Evolutionary conservation across 352 stramenopile species (phyloP).

Genomic region (Phytopythium oedochilum): DNA sequence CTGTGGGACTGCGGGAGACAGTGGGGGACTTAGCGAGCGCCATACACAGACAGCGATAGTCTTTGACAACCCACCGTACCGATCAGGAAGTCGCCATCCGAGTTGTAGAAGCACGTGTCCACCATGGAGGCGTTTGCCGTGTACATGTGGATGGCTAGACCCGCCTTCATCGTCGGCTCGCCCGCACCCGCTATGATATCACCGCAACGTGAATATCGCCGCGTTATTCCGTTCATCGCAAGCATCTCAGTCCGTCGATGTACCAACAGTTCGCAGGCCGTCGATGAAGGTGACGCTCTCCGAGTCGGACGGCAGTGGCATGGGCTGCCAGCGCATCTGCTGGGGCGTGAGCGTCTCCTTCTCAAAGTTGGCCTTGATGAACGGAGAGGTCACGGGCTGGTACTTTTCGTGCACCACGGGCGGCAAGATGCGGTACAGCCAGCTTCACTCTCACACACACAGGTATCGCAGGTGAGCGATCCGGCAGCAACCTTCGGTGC

Average conservation of each 20-base stretch:
- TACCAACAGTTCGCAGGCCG: slow-evolving; percentile 80
- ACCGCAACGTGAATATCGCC: not conserved
- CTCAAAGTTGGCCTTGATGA: slow-evolving; percentile 66
- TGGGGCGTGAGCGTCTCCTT: slow-evolving; percentile 78
- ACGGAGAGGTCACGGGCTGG: slow-evolving; percentile 33
- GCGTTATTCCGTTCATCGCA: not conserved
- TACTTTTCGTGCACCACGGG: slow-evolving; percentile 79
- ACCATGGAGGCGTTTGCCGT: slow-evolving; percentile 87
- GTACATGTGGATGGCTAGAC: slow-evolving; percentile 95
- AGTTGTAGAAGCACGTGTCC: slow-evolving; percentile 92
- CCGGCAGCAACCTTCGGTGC: not conserved
- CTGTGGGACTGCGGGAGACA: slow-evolving; percentile 79
- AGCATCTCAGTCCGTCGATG: not conserved
- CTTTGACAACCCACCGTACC: slow-evolving; percentile 22
- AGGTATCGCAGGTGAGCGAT: not conserved
- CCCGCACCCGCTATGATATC: slow-evolving; percentile 57
- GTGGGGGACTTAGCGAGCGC: not conserved
- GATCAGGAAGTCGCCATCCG: slow-evolving; percentile 96
- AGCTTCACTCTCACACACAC: slow-evolving; percentile 31
- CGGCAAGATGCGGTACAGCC: slow-evolving; percentile 93
- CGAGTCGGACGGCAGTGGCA: slow-evolving; percentile 52
- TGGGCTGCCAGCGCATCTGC: slow-evolving; percentile 91
- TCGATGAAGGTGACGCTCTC: slow-evolving; percentile 85
- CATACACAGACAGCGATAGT: too few relatives aligned
- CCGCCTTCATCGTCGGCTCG: slow-evolving; percentile 87